Conservation (phyloP, 495 filamentous ascomycete genomes). For the Aspergillus nanangensis region DNA sequence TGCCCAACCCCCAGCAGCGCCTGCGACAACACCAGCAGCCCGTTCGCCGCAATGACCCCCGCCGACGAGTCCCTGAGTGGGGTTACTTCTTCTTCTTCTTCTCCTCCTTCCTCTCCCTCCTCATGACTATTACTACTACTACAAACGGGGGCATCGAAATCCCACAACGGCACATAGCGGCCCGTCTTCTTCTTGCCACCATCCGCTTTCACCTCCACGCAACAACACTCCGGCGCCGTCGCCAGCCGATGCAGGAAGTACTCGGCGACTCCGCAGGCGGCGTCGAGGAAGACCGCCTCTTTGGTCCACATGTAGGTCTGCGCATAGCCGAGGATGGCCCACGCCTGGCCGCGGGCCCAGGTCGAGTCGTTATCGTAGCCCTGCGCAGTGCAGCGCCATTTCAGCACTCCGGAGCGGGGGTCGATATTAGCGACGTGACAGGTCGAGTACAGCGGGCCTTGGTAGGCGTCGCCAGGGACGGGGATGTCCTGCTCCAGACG, state of each 20-base stretch:
- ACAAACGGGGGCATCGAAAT: constrained; percentile 44
- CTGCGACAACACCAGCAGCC: constrained; percentile 26
- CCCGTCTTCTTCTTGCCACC: constrained; percentile 4
- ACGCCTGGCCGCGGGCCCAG: constrained; percentile 42
- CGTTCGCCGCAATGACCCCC: constrained; percentile 37
- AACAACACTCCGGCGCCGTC: constrained; percentile 8
- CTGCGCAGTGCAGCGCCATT: constrained; percentile 31
- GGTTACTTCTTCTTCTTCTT: constrained; percentile 10
- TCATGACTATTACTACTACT: no score
- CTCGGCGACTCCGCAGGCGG: constrained; percentile 29
- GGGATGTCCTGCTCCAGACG: constrained; percentile 22
- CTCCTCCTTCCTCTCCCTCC: no score
- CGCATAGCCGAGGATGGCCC: constrained; percentile 40
- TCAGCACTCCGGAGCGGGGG: constrained; percentile 29
- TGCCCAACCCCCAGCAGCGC: constrained; percentile 16
- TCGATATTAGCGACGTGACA: constrained; percentile 39
- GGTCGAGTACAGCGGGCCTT: constrained; percentile 18
- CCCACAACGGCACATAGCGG: constrained; percentile 29
- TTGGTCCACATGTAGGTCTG: constrained; percentile 40
- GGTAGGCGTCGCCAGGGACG: constrained; percentile 4
- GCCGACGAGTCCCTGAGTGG: constrained; percentile 32
- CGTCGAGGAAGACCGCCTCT: constrained; percentile 27
- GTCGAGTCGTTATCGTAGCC: constrained; percentile 32
- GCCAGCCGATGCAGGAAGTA: constrained; percentile 31
- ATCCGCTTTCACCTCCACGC: constrained; percentile 12